phyloP scores from a whole-genome alignment of 176 grass and related monocot genomes.

The Triticum urartu region DNA sequence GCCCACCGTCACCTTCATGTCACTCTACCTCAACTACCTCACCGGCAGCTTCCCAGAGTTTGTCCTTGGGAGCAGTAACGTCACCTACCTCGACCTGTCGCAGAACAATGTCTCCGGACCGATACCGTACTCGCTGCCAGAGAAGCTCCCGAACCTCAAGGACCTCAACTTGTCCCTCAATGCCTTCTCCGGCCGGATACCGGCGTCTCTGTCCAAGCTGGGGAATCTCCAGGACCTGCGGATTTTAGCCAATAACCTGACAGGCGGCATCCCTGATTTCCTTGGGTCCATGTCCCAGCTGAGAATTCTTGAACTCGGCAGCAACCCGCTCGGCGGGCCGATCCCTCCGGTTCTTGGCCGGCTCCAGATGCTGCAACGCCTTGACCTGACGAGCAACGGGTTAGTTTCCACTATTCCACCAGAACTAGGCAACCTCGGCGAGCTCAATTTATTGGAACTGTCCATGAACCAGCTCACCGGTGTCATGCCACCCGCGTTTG shows the following conservation, averaged over 20 bases:
- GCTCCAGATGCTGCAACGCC: constrained; percentile 23
- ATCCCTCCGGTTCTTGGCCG: constrained; percentile 14
- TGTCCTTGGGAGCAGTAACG: constrained; percentile 32
- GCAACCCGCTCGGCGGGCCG: constrained; percentile 21
- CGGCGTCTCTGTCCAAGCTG: background rate
- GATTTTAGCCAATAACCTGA: constrained; percentile 4
- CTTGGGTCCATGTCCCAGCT: constrained; percentile 33
- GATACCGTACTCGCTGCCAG: background rate
- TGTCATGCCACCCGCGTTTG: background rate
- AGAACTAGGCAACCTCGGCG: constrained; percentile 22
- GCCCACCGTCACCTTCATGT: constrained; percentile 50
- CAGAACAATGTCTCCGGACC: constrained; percentile 30
- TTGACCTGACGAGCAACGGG: background rate
- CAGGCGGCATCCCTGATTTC: constrained; percentile 18
- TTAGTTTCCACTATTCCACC: constrained; percentile 31
- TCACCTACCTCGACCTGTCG: constrained; percentile 63
- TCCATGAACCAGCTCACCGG: constrained; percentile 6
- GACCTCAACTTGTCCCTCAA: background rate
- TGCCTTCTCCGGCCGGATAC: background rate
- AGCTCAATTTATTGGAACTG: background rate
- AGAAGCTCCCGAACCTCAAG: no score
- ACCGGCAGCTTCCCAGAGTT: constrained; percentile 37
- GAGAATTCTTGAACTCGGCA: constrained; percentile 27
- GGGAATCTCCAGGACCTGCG: background rate
- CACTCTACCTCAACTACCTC: constrained; percentile 52